These are phyloP conservation scores for Hypoxylon trugodes DNA, from an alignment of 495 filamentous ascomycete genomes.

Conservation along the genomic window DNA sequence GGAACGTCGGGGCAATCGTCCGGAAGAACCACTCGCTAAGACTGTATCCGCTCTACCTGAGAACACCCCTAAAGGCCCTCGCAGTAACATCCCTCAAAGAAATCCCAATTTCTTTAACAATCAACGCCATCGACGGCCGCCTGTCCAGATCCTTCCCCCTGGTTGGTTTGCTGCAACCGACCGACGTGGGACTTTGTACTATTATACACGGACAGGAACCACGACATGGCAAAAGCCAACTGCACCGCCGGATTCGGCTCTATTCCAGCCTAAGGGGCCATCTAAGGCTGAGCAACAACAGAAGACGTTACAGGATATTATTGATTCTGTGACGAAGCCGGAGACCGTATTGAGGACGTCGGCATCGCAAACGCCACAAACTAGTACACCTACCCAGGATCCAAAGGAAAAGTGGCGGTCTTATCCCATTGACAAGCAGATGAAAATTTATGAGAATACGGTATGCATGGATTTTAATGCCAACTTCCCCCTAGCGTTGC, in stretches of 20 bases:
- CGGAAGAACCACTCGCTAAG: conserved; percentile 59
- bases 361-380: conserved; percentile 69
- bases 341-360: conserved; percentile 58
- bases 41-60: conserved; percentile 50
- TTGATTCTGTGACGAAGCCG: conserved; percentile 78
- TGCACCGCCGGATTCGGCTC: conserved; percentile 64
- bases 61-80: conserved; percentile 71
- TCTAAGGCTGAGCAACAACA: conserved; percentile 64
- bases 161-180: conserved; percentile 82
- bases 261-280: conserved; percentile 68
- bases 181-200: conserved; percentile 75
- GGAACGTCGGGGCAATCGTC: conserved; percentile 71
- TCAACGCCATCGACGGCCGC: conserved; percentile 64
- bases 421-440: conserved; percentile 82
- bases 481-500: conserved; percentile 2
- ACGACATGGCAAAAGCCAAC: conserved; percentile 85
- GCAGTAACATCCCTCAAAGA: conserved; percentile 70
- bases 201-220: conserved; percentile 75
- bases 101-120: conserved; percentile 65
- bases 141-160: conserved; percentile 67
- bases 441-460: conserved; percentile 91
- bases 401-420: conserved; percentile 85
- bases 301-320: conserved; percentile 78
- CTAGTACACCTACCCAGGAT: conserved; percentile 65
- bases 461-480: conserved; percentile 58